Evolutionary conservation across 2,329 filamentous ascomycete genomes (phyloP).

Genomic region (Scedosporium aurantiacum): DNA sequence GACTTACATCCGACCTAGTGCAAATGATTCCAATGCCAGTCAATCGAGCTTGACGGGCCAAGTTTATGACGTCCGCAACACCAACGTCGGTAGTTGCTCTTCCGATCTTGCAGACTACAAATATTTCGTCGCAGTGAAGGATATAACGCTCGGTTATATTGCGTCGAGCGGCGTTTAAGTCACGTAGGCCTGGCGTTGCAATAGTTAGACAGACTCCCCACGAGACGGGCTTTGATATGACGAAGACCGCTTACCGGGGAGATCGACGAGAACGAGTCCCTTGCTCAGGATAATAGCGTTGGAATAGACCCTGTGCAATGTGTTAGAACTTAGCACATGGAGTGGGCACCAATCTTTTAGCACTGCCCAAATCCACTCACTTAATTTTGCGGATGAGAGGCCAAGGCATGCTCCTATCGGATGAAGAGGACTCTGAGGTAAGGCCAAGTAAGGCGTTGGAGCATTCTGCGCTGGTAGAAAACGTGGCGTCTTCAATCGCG

Average conservation of each 20-base stretch:
- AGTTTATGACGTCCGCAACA: constrained; percentile 27
- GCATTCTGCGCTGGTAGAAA: constrained; percentile 17
- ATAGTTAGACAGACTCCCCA: not conserved
- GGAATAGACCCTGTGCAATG: constrained; percentile 25
- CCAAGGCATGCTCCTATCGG: constrained; percentile 21
- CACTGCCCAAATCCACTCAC: constrained; percentile 15
- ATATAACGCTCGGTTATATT: constrained; percentile 34
- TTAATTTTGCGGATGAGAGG: constrained; percentile 33
- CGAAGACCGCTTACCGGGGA: constrained; percentile 35
- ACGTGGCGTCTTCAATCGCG: too few relatives aligned
- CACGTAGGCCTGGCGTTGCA: constrained; percentile 27
- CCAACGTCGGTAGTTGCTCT: constrained; percentile 30
- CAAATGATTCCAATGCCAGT: constrained; percentile 32
- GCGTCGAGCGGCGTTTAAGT: constrained; percentile 31
- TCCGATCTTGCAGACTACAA: constrained; percentile 30
- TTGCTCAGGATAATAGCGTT: constrained; percentile 35
- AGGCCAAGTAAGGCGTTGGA: constrained; percentile 22
- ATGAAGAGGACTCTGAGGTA: constrained; percentile 21
- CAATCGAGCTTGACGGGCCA: constrained; percentile 25
- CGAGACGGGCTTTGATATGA: not conserved
- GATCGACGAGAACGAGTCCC: constrained; percentile 35
- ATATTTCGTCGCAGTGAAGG: constrained; percentile 33
- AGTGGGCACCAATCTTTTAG: too few relatives aligned
- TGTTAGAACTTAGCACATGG: too few relatives aligned
- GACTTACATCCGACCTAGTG: constrained; percentile 28